These are phyloP conservation scores for Microdochium paspali DNA, from an alignment of 2,329 filamentous ascomycete species.

Conservation along the genomic window DNA sequence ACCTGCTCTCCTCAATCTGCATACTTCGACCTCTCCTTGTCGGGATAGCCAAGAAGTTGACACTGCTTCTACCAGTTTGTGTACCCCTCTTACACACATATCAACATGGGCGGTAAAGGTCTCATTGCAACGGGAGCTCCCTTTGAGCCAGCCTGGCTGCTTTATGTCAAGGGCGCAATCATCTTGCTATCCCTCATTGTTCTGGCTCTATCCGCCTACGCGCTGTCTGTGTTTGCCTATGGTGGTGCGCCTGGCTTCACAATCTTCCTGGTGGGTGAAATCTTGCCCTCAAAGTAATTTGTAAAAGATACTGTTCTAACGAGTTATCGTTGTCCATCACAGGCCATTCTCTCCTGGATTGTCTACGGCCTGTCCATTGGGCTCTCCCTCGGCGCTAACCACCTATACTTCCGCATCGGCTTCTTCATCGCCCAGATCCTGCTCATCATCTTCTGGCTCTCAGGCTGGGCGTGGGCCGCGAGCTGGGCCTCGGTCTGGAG, in stretches of 20 bases:
- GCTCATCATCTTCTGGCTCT: slow-evolving; percentile 32
- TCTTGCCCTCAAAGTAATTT: slow-evolving; percentile 12
- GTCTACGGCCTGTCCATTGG: slow-evolving; percentile 26
- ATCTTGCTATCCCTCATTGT: slow-evolving; percentile 28
- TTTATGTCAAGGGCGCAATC: slow-evolving; percentile 26
- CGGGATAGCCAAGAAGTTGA: too few relatives aligned
- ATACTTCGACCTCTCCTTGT: too few relatives aligned
- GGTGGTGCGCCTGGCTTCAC: slow-evolving; percentile 29
- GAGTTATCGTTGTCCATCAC: slow-evolving; percentile 3
- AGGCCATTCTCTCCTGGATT: slow-evolving; percentile 31
- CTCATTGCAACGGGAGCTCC: slow-evolving; percentile 27
- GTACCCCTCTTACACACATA: too few relatives aligned
- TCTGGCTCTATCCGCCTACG: slow-evolving; percentile 29
- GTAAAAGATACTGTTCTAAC: slow-evolving; percentile 6
- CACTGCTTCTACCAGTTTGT: too few relatives aligned
- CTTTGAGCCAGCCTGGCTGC: slow-evolving; percentile 23
- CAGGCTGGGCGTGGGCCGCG: slow-evolving; percentile 31
- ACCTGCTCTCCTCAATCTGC: too few relatives aligned
- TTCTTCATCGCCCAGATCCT: slow-evolving; percentile 26
- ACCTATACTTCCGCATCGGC: slow-evolving; percentile 27
- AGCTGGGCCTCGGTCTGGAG: slow-evolving; percentile 18
- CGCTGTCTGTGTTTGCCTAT: slow-evolving; percentile 22
- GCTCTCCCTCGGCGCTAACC: slow-evolving; percentile 24
- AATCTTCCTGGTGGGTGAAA: slow-evolving; percentile 35
- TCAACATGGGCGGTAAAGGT: slow-evolving; percentile 15